Conservation (phyloP, 202 grass and related monocot species). For the Musa balbisiana region DNA sequence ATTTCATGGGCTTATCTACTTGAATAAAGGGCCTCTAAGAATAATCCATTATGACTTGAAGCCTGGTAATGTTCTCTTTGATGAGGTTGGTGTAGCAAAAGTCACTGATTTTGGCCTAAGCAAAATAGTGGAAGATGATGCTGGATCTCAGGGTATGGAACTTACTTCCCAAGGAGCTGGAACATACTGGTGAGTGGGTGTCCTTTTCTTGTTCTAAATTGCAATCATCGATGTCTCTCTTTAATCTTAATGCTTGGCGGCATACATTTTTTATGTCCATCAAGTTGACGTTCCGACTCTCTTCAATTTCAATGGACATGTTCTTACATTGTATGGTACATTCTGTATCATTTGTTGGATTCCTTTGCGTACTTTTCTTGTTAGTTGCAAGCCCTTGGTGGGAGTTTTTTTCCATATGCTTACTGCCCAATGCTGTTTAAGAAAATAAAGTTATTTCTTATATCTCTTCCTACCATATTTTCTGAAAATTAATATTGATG, state of each 20-base stretch:
- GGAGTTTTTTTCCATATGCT: too few species aligned
- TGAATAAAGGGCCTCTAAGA: constrained; percentile 93
- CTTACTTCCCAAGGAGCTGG: constrained; percentile 96
- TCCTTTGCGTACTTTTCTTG: too few species aligned
- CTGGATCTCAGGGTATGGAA: constrained; percentile 98
- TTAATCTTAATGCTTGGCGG: background rate
- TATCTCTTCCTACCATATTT: too few species aligned
- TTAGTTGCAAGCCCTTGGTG: too few species aligned
- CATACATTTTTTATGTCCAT: background rate
- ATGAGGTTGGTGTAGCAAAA: constrained; percentile 87
- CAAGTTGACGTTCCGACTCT: background rate
- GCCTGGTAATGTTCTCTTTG: constrained; percentile 95
- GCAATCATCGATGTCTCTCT: background rate
- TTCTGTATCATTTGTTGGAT: background rate
- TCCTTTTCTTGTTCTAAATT: constrained; percentile 9
- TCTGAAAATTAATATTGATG: too few species aligned
- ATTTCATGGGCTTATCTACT: constrained; percentile 98
- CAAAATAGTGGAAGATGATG: constrained; percentile 99
- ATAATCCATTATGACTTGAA: constrained; percentile 99
- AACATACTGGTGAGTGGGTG: constrained; percentile 77
- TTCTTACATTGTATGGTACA: background rate
- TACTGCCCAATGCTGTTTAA: too few species aligned
- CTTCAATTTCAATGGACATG: background rate
- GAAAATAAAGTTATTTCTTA: too few species aligned
- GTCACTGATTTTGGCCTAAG: constrained; percentile 98